Conservation (phyloP, 2,329 filamentous ascomycete genomes). For the Paecilomyces sp. region DNA sequence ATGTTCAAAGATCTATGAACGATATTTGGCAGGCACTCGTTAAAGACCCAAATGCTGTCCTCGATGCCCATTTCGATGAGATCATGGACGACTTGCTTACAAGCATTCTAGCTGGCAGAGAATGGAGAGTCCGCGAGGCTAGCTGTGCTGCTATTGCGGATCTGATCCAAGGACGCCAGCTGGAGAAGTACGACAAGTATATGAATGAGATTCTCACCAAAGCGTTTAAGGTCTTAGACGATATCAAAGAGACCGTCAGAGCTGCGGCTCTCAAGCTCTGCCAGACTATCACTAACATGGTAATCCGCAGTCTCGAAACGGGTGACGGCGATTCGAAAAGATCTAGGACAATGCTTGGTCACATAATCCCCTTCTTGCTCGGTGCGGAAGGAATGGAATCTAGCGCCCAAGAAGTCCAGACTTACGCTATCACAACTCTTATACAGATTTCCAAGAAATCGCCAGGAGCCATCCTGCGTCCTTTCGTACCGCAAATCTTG, state of each 20-base stretch:
- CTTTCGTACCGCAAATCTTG: conserved; percentile 75
- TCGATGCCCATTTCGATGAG: conserved; percentile 75
- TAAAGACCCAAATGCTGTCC: conserved; percentile 69
- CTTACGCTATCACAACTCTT: conserved; percentile 75
- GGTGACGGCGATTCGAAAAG: conserved; percentile 58
- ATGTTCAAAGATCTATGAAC: conserved; percentile 92
- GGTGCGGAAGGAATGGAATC: conserved; percentile 86
- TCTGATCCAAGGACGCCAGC: conserved; percentile 72
- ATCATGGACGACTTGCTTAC: conserved; percentile 84
- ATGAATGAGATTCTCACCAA: conserved; percentile 78
- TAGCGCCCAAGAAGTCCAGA: conserved; percentile 76
- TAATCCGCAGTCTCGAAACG: conserved; percentile 79
- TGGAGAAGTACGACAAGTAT: conserved; percentile 72
- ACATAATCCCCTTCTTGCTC: conserved; percentile 83
- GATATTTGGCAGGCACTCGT: conserved; percentile 97
- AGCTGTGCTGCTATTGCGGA: conserved; percentile 87
- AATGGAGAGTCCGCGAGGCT: conserved; percentile 90
- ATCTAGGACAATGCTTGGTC: conserved; percentile 71
- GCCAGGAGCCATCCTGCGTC: conserved; percentile 63
- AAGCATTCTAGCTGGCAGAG: conserved; percentile 71
- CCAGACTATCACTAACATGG: conserved; percentile 72
- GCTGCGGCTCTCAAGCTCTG: conserved; percentile 74
- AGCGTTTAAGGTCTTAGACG: conserved; percentile 86
- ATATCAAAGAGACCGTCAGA: conserved; percentile 88
- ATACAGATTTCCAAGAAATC: conserved; percentile 86